Conservation (phyloP, 768 basidiomycete species). For the Candolleomyces efflorescens region DNA sequence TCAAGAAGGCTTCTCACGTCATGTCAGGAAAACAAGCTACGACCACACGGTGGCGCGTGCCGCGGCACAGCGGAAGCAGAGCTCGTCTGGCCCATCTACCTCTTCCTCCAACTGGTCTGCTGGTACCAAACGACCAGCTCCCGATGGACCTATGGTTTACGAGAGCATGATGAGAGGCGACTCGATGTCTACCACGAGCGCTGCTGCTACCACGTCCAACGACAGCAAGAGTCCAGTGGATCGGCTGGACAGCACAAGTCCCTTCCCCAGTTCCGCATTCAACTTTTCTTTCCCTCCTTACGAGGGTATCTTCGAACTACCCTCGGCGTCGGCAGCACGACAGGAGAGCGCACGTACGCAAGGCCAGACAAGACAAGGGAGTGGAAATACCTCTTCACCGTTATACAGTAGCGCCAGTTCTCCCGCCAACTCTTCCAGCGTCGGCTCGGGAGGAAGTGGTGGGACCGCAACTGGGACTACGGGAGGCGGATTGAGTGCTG, state of each 20-base stretch:
- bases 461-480: constrained; percentile 5
- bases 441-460: not conserved
- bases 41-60: constrained; percentile 79
- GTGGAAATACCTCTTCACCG: not conserved
- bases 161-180: constrained; percentile 2
- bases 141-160: constrained; percentile 31
- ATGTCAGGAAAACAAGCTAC: constrained; percentile 92
- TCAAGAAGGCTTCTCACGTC: constrained; percentile 68
- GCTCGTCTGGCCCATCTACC: constrained; percentile 42
- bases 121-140: constrained; percentile 78
- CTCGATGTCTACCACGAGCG: not conserved
- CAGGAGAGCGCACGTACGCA: constrained; percentile 11
- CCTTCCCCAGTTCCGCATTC: constrained; percentile 67
- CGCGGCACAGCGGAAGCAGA: constrained; percentile 82
- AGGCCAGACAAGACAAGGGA: constrained; percentile 8
- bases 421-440: not conserved
- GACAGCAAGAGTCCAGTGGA: constrained; percentile 32
- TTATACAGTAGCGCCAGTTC: not conserved
- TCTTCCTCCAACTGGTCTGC: constrained; percentile 4
- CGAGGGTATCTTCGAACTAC: constrained; percentile 58
- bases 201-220: constrained; percentile 6
- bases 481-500: constrained; percentile 25
- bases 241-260: constrained; percentile 34
- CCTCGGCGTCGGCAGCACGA: constrained; percentile 21
- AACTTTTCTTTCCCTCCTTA: constrained; percentile 70